A percentile compares a stretch with the other conserved stretches of the same genome.
Conservation (phyloP, 371 early-diverging fungal species). For the Fennellomyces sp. region DNA sequence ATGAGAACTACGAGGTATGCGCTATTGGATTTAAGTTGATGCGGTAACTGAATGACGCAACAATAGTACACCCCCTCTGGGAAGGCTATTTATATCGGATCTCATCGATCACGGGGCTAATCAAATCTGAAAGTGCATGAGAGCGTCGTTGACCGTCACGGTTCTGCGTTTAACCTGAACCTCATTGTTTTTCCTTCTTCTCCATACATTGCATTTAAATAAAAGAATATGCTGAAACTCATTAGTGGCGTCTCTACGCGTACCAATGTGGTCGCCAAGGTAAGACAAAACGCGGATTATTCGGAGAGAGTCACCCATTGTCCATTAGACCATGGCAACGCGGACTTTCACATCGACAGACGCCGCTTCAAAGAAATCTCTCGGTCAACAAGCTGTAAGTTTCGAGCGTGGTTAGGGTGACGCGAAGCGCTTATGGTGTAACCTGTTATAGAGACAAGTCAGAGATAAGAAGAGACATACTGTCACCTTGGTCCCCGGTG, state of each 20-base stretch:
- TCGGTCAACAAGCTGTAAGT: slow-evolving; percentile 4
- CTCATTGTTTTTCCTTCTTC: not conserved
- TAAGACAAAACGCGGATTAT: not conserved
- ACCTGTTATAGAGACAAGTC: not conserved
- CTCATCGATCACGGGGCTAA: slow-evolving; percentile 21
- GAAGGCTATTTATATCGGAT: slow-evolving; percentile 35
- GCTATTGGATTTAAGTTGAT: too few relatives aligned
- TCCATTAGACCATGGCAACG: not conserved
- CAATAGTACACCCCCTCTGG: slow-evolving; percentile 39
- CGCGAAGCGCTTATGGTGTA: not conserved
- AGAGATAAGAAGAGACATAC: slow-evolving; percentile 60
- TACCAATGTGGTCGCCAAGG: not conserved
- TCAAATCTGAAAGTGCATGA: not conserved
- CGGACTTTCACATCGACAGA: not conserved
- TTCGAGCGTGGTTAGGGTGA: not conserved
- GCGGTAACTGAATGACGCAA: too few relatives aligned
- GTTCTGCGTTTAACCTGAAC: not conserved
- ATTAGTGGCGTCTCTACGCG: not conserved
- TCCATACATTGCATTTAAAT: not conserved
- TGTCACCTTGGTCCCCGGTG: slow-evolving; percentile 97
- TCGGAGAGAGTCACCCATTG: not conserved
- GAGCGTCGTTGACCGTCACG: not conserved
- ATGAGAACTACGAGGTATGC: slow-evolving; percentile 62
- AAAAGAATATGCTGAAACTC: slow-evolving; percentile 1
- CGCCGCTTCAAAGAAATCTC: slow-evolving; percentile 7